These are phyloP conservation scores for Fraxinus floribunda DNA, from an alignment of 305 asterid genomes.

Conservation along the genomic window DNA sequence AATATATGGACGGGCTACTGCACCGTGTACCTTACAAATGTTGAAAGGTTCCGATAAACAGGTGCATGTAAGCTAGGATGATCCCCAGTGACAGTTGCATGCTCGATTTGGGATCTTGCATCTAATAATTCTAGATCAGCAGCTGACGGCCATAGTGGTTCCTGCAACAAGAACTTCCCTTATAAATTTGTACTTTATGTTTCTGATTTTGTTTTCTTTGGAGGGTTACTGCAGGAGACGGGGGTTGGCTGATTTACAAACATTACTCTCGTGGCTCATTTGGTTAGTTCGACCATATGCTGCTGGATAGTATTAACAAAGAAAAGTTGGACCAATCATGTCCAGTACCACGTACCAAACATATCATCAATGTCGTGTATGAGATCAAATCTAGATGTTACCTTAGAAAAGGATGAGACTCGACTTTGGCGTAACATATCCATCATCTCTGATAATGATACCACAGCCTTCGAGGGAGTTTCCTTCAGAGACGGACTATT, in stretches of 20 bases:
- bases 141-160: constrained; percentile 46
- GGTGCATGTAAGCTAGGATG: constrained; percentile 46
- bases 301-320: neutral
- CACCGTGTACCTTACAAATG: constrained; percentile 44
- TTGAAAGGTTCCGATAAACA: constrained; percentile 54
- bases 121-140: constrained; percentile 50
- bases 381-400: constrained; percentile 26
- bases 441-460: constrained; percentile 55
- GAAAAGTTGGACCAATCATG: neutral
- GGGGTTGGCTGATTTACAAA: neutral
- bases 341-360: neutral
- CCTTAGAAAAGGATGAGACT: constrained; percentile 37
- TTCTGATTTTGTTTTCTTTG: neutral
- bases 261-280: neutral
- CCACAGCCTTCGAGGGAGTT: constrained; percentile 38
- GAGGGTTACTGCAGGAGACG: neutral
- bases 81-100: constrained; percentile 17
- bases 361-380: neutral
- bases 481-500: constrained; percentile 18
- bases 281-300: neutral
- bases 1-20: neutral
- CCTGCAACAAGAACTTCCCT: constrained; percentile 34
- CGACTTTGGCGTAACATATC: constrained; percentile 44
- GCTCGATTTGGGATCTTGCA: constrained; percentile 47
- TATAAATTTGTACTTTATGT: neutral